Conservation (phyloP, 2,329 filamentous ascomycete genomes). For the Daldinia eschscholtzii region DNA sequence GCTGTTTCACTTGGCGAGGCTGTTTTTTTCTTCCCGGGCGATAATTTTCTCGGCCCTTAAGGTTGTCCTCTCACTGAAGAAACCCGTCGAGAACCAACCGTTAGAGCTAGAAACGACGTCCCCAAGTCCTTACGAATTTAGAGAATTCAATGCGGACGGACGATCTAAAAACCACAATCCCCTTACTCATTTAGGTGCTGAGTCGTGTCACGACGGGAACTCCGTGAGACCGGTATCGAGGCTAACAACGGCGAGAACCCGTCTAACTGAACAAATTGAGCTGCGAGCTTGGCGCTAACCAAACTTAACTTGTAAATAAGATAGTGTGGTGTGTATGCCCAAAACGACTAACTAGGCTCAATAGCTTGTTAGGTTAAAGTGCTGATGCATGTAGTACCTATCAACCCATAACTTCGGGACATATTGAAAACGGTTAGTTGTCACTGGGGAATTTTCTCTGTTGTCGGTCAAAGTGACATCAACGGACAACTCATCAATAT, state of each 20-base stretch:
- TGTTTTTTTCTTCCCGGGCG: slow-evolving; percentile 32
- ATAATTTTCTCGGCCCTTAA: slow-evolving; percentile 13
- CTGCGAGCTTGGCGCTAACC: slow-evolving; percentile 16
- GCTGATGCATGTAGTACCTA: slow-evolving; percentile 2
- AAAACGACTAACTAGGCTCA: background rate
- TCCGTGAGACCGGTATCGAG: slow-evolving; percentile 20
- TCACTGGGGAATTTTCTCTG: slow-evolving; percentile 10
- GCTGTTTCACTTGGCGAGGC: slow-evolving; percentile 41
- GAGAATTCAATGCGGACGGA: background rate
- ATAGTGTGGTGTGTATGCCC: background rate
- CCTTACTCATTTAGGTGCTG: background rate
- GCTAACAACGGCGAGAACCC: slow-evolving; percentile 32
- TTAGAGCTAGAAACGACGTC: background rate
- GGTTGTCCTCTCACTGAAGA: background rate
- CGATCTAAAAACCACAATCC: background rate
- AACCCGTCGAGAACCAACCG: too few relatives aligned
- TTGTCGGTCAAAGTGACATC: slow-evolving; percentile 26
- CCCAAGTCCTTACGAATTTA: background rate
- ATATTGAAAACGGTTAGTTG: slow-evolving; percentile 22
- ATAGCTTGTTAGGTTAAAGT: slow-evolving; percentile 19
- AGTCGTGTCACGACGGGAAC: slow-evolving; percentile 13
- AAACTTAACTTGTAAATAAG: background rate
- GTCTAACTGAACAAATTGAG: slow-evolving; percentile 3
- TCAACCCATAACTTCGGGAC: slow-evolving; percentile 23
- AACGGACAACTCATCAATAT: background rate